These are phyloP conservation scores for Neurospora sp. DNA, from an alignment of 495 filamentous ascomycete genomes.

Conservation along the genomic window DNA sequence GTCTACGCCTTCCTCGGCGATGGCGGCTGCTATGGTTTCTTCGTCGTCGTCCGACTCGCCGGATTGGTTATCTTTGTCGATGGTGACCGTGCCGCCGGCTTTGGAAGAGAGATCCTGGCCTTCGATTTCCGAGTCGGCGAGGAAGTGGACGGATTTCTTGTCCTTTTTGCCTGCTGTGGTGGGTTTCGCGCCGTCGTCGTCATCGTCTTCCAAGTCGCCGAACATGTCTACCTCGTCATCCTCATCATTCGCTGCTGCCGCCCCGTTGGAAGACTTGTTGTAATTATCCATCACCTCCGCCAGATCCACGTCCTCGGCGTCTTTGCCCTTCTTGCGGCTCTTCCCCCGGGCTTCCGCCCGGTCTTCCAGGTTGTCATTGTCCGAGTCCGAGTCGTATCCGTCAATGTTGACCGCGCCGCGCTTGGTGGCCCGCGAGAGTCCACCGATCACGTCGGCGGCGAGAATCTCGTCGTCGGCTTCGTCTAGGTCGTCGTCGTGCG, in stretches of 20 bases:
- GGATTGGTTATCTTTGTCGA: too few relatives aligned
- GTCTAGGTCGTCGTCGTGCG: conserved; percentile 54
- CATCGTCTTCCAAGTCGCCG: conserved; percentile 59
- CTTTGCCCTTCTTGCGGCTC: conserved; percentile 32
- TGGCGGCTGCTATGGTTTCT: conserved; percentile 56
- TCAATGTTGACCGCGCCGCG: conserved; percentile 91
- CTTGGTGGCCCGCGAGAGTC: conserved; percentile 64
- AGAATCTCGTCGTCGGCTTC: conserved; percentile 64
- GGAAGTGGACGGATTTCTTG: conserved; percentile 75
- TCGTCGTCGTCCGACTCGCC: conserved; percentile 53
- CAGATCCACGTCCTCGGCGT: conserved; percentile 33
- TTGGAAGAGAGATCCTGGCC: conserved; percentile 72
- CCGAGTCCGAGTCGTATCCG: conserved; percentile 91
- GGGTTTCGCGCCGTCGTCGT: conserved; percentile 46
- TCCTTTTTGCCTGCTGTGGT: conserved; percentile 43
- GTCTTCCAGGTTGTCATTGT: conserved; percentile 78
- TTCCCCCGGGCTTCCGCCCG: conserved; percentile 48
- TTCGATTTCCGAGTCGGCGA: conserved; percentile 68
- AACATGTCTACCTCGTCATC: conserved; percentile 89
- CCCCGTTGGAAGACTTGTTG: conserved; percentile 18
- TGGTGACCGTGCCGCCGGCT: conserved; percentile 52
- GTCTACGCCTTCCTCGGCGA: conserved; percentile 60
- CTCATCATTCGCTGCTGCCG: conserved; percentile 34
- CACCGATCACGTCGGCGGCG: conserved; percentile 87
- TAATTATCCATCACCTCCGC: conserved; percentile 36